Percentiles rank a stretch among this genome's conserved stretches.
These are phyloP conservation scores for Aspergillus baeticus DNA, from an alignment of 495 filamentous ascomycete genomes.

Conservation along the genomic window DNA sequence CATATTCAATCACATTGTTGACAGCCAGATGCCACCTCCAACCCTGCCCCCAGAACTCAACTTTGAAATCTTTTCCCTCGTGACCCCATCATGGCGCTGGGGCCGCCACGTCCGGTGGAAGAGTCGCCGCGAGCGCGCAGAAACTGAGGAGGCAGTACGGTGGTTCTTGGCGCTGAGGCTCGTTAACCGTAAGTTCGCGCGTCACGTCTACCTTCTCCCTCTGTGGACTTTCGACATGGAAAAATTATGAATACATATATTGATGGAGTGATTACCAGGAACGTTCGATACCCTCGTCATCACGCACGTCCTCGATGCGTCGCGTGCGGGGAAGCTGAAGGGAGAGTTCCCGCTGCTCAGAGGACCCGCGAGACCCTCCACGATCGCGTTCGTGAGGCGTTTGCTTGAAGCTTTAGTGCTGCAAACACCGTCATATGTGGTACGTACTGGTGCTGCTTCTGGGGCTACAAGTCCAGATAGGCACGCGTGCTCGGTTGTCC, in stretches of 20 bases:
- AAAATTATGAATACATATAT: neutral
- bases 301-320: neutral
- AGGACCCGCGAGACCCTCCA: neutral
- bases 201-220: neutral
- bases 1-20: no score
- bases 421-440: no score
- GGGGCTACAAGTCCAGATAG: neutral
- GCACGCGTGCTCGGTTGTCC: neutral
- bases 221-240: neutral
- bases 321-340: neutral
- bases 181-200: neutral
- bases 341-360: neutral
- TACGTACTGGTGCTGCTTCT: no score
- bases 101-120: neutral
- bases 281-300: neutral
- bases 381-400: neutral
- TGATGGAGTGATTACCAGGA: neutral
- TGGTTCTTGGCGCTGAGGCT: constrained; percentile 3
- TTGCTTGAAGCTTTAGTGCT: neutral
- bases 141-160: neutral
- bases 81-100: neutral
- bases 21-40: neutral
- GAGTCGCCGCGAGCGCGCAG: neutral
- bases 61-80: neutral
- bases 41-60: neutral